Percentiles rank a stretch among this genome's conserved stretches.
These are phyloP conservation scores for Leccinum uliginosum DNA, from an alignment of 768 basidiomycete genomes.

Conservation along the genomic window DNA sequence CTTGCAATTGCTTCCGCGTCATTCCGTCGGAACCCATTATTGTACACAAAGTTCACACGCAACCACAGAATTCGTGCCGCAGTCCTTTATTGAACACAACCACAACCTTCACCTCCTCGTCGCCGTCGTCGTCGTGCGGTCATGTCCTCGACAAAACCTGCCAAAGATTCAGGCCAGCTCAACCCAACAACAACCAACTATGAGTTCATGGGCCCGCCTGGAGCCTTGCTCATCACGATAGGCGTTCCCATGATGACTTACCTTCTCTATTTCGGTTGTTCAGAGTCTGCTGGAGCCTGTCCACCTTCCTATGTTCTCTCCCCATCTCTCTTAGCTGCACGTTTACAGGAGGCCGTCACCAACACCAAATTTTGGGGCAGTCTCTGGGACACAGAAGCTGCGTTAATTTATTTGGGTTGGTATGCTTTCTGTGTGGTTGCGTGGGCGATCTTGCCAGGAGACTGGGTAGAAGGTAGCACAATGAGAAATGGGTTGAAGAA, in stretches of 20 bases:
- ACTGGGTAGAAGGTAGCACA: slow-evolving; percentile 62
- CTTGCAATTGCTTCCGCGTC: not conserved
- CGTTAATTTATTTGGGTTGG: slow-evolving; percentile 79
- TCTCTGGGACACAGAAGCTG: slow-evolving; percentile 82
- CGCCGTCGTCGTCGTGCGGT: not conserved
- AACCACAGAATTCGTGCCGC: no score
- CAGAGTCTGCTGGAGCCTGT: slow-evolving; percentile 66
- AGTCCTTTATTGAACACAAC: not conserved
- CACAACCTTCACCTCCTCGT: not conserved
- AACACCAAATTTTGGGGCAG: slow-evolving; percentile 59
- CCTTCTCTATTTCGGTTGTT: slow-evolving; percentile 73
- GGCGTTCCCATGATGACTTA: slow-evolving; percentile 71
- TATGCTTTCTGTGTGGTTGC: slow-evolving; percentile 81
- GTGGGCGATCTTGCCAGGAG: slow-evolving; percentile 77
- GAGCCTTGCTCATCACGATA: slow-evolving; percentile 66
- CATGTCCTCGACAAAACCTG: slow-evolving; percentile 20
- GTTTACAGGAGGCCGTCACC: slow-evolving; percentile 44
- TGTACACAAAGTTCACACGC: slow-evolving; percentile 8
- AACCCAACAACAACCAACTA: slow-evolving; percentile 71
- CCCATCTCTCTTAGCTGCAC: slow-evolving; percentile 30
- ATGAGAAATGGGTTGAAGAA: slow-evolving; percentile 75
- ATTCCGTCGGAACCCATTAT: not conserved
- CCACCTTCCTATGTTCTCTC: slow-evolving; percentile 47
- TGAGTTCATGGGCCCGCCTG: slow-evolving; percentile 82
- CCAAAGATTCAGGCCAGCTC: slow-evolving; percentile 33